Percentiles rank a stretch among this genome's conserved stretches.
Evolutionary conservation across 108 stramenopile genomes (phyloP).

Genomic region (Epithemia pelagica): DNA sequence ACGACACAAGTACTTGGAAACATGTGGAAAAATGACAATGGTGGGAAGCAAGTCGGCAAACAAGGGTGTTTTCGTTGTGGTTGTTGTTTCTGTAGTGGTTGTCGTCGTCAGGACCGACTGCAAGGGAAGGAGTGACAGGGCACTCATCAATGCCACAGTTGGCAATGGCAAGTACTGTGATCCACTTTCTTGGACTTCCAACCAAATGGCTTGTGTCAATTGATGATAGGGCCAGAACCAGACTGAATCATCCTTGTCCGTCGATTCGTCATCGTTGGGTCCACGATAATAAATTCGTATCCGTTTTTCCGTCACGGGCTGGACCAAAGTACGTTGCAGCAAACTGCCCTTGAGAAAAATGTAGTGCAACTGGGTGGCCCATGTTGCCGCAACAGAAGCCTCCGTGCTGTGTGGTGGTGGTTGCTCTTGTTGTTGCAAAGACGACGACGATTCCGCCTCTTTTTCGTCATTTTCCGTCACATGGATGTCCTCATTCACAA

Average conservation of each 20-base stretch:
- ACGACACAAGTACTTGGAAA: constrained; percentile 72
- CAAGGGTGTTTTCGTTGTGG: too few species aligned
- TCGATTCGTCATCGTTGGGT: constrained; percentile 27
- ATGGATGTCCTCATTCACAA: neutral
- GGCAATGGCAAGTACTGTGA: constrained; percentile 13
- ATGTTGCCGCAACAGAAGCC: too few species aligned
- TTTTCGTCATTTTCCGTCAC: neutral
- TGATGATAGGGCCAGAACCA: constrained; percentile 9
- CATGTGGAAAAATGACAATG: constrained; percentile 29
- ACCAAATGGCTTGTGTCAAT: constrained; percentile 22
- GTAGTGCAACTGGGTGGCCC: too few species aligned
- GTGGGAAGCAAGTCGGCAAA: constrained; percentile 17
- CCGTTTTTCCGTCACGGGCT: constrained; percentile 14
- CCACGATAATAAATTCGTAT: constrained; percentile 20
- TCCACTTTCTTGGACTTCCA: constrained; percentile 6
- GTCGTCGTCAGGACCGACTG: neutral
- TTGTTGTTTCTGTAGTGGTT: too few species aligned
- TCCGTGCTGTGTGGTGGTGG: too few species aligned
- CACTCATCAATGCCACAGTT: constrained; percentile 23
- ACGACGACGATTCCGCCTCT: neutral
- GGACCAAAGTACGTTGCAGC: neutral
- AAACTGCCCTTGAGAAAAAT: neutral
- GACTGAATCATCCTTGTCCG: neutral
- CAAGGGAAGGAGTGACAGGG: constrained; percentile 5
- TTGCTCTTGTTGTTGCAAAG: neutral